Base-by-base conservation (phyloP, 352 stramenopile species). In the Phytophthora hybrid region DNA sequence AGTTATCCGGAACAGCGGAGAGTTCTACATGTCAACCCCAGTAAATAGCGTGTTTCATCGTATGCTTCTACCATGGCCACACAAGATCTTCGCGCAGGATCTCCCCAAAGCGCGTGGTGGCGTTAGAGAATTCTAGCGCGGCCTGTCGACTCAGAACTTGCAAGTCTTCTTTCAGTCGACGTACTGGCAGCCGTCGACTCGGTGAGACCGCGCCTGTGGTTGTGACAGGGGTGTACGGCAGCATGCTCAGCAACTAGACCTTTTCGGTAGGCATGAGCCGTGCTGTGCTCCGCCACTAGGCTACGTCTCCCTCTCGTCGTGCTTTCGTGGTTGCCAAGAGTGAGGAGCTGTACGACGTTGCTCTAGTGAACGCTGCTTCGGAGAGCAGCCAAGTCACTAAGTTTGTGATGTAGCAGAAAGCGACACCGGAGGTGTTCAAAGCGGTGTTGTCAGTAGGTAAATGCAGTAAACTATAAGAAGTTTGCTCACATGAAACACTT, bases 321-420 rank as follows among this genome's bases (percentile, higher is more conserved):
- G 82, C 83, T 21, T 93, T 96, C 62, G 92, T 94, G 49, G 89
- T 98, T 23, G 81, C 82, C 60, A 95, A 97, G 77, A 94, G 80
- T 8, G 80, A 93, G 71, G 63, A 76, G 34, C 57, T 88, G n/a
- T 92, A 87, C 63, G 86, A 93, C 37, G 62, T 70, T 39, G 81
- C 84, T 11, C 60, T 92, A 8, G 76, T 85, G 61, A 73, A 79
- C 1, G 63, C 79, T 46, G 23, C 60, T 10, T 70, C 57, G 13
- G 61, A 70, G 44, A 76, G 67, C 32, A 83, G 69, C 23, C 80
- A 96, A 16, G 85, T 82, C 14, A 75, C 52, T 5, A 78, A 72
- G 60, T 65, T 91, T 26, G 83, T n/a, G n/a, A n/a, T n/a, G n/a
- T n/a, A n/a, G n/a, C n/a, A n/a, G n/a, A n/a, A n/a, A n/a, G n/a